Evolutionary conservation across 2,329 filamentous ascomycete genomes (phyloP), one percentile per base, ranked within the genome.

Genomic region (Tolypocladium sp.): DNA sequence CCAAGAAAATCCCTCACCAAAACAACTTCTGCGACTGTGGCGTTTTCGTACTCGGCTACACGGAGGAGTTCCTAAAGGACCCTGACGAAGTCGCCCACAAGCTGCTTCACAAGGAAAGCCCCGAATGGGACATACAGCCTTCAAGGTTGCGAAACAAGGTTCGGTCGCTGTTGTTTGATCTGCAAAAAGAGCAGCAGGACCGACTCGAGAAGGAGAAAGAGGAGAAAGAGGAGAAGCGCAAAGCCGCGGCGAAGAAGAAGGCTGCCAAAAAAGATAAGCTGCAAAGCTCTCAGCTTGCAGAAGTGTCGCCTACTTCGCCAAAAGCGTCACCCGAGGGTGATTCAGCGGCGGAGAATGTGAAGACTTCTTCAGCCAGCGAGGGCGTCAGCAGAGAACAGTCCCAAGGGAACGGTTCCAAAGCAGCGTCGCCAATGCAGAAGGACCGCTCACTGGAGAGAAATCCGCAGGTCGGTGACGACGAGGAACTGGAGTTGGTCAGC

Each of bases 21-120:
- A 75, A 84, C 55, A 97, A 99, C 68, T 89, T 82, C 65, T 92
- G 84, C 62, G 94, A 99, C 70, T 99, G 94, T 67, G 94, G 94
- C 10, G 77, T 97, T 0, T 99, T 89, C 66, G 77, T 97, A 3
- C 77, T 97, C 4, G 89, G 87, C 2, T 99, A 97, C 67, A 79
- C 96, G 57, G 83, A 91, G 63, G 86, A 89, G 63, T 96, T 99
- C 63, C 80, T 95, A 20, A 79, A 84, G 57, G 76, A 91, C 60
- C 93, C 93, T 0, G 84, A 90, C 62, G 71, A 69, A 0, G 94
- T 95, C 64, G 79, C 90, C 20, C 75, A 75, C 25, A 86, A 83
- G 61, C 75, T 96, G 22, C 76, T 96, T 6, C 80, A 78, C 33
- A 83, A 80, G 46, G 81, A 89, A 64, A 56, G 67, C 5, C 70